These are phyloP conservation scores for Paracoccidioides brasiliensis DNA, from an alignment of 2,329 filamentous ascomycete species.

Conservation along the genomic window DNA sequence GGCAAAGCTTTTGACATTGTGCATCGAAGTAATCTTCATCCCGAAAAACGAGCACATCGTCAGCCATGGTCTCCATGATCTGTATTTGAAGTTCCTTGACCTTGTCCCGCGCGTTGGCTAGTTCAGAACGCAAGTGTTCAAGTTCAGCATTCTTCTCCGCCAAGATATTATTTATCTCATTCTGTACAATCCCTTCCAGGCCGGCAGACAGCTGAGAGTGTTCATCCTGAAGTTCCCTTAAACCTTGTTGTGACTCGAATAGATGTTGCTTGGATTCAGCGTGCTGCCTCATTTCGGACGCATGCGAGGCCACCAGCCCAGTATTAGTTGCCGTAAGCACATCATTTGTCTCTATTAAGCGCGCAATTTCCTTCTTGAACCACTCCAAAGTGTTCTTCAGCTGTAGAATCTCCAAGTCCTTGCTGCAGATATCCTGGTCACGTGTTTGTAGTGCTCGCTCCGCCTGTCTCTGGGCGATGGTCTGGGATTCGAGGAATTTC, in stretches of 20 bases:
- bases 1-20: conserved; percentile 86
- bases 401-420: conserved; percentile 74
- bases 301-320: conserved; percentile 60
- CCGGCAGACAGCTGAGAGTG: conserved; percentile 50
- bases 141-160: conserved; percentile 77
- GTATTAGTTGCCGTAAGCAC: conserved; percentile 63
- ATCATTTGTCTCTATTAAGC: conserved; percentile 71
- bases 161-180: conserved; percentile 52
- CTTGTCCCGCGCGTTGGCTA: conserved; percentile 55
- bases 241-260: conserved; percentile 50
- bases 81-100: conserved; percentile 48
- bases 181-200: conserved; percentile 48
- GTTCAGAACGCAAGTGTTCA: conserved; percentile 59
- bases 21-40: conserved; percentile 94
- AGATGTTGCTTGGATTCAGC: conserved; percentile 40
- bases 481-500: conserved; percentile 44
- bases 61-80: conserved; percentile 45
- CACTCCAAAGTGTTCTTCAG: conserved; percentile 67
- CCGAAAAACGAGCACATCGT: conserved; percentile 64
- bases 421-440: conserved; percentile 60
- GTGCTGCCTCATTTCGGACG: conserved; percentile 54
- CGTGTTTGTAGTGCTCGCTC: conserved; percentile 48
- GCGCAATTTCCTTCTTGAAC: conserved; percentile 67
- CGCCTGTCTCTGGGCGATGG: conserved; percentile 41
- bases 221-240: conserved; percentile 53